phyloP scores from a whole-genome alignment of 345 rosid genomes.

The Gossypium herbaceum region DNA sequence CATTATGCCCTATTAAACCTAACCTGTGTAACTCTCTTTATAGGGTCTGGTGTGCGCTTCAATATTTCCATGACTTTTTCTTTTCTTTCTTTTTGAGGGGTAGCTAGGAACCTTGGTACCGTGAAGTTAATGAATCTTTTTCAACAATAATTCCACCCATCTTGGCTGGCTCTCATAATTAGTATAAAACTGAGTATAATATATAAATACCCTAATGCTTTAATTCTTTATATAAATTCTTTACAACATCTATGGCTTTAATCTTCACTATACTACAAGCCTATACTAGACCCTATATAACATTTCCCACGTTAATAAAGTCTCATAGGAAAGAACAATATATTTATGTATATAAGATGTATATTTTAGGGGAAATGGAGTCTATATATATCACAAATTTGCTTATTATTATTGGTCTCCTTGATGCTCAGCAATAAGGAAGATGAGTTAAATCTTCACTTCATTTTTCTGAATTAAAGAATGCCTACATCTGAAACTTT shows the following conservation, averaged over 20 bases:
- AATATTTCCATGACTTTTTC: conserved; percentile 5
- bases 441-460: too few relatives aligned
- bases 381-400: not conserved
- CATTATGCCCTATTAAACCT: conserved; percentile 38
- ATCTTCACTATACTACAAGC: not conserved
- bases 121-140: conserved; percentile 4
- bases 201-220: not conserved
- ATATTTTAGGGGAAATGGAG: not conserved
- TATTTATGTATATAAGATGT: too few relatives aligned
- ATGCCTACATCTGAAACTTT: too few relatives aligned
- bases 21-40: conserved; percentile 31
- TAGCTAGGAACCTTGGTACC: not conserved
- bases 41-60: conserved; percentile 1
- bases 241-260: not conserved
- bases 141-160: conserved; percentile 9
- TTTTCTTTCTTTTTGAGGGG: too few relatives aligned
- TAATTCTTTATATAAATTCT: not conserved
- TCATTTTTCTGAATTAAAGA: too few relatives aligned
- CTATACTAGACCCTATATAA: not conserved
- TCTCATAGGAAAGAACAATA: not conserved
- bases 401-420: not conserved
- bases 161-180: not conserved
- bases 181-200: not conserved
- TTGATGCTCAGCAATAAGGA: not conserved
- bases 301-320: not conserved